Conservation (phyloP, 2,329 filamentous ascomycete genomes). For the Raffaelea arxii region DNA sequence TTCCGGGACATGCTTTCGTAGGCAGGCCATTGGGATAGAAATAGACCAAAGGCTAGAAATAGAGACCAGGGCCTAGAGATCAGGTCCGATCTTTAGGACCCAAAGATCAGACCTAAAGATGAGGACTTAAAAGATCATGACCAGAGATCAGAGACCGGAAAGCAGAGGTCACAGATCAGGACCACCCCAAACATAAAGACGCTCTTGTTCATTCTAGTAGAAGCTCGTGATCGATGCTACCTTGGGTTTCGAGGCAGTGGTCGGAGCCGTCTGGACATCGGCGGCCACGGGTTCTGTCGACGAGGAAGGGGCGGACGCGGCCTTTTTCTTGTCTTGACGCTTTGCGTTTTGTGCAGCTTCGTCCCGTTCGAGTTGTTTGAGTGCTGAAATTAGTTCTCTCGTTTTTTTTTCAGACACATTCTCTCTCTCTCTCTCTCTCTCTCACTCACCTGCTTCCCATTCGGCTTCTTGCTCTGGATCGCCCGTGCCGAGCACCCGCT, state of each 20-base stretch:
- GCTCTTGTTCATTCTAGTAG: constrained; percentile 9
- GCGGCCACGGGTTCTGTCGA: background rate
- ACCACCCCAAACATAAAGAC: background rate
- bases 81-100: too few species aligned
- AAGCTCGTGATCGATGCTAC: constrained; percentile 10
- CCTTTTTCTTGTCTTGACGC: constrained; percentile 30
- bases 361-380: constrained; percentile 58
- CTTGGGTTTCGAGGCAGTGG: background rate
- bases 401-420: background rate
- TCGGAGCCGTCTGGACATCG: background rate
- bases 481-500: constrained; percentile 69
- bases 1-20: constrained; percentile 55
- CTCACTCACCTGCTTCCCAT: constrained; percentile 69
- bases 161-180: too few species aligned
- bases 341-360: constrained; percentile 41
- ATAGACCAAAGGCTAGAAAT: constrained; percentile 8
- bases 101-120: constrained; percentile 4
- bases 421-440: background rate
- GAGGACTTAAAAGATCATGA: background rate
- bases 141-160: background rate
- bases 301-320: constrained; percentile 16
- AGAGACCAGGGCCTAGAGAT: too few species aligned
- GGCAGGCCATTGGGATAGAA: too few species aligned
- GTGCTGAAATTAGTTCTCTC: constrained; percentile 35
- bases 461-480: constrained; percentile 65